Percentiles rank a stretch among this genome's conserved stretches.
phyloP scores from a whole-genome alignment of 306 rosid species.

The Quercus suber region DNA sequence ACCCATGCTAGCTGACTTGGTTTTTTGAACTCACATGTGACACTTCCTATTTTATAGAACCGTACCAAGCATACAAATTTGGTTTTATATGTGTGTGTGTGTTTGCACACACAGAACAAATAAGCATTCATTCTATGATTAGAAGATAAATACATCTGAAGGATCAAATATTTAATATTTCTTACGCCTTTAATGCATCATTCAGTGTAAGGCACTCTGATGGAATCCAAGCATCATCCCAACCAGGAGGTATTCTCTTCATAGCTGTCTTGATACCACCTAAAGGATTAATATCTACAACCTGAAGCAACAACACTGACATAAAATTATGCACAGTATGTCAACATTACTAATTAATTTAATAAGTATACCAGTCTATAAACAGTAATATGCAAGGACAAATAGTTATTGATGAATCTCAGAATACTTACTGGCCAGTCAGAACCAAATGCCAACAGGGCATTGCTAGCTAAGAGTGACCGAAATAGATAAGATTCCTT shows the following conservation, averaged over 20 bases:
- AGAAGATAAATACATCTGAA: constrained; percentile 6
- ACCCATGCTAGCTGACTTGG: neutral
- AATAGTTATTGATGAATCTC: constrained; percentile 1
- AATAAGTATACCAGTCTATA: neutral
- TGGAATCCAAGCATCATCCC: constrained; percentile 74
- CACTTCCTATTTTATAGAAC: neutral
- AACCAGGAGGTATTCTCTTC: constrained; percentile 57
- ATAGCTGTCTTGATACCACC: constrained; percentile 63
- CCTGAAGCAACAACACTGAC: constrained; percentile 38
- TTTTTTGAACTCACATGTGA: neutral
- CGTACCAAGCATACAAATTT: no score
- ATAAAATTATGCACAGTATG: neutral
- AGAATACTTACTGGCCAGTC: constrained; percentile 76
- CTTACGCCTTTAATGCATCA: constrained; percentile 77
- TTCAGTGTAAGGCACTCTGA: constrained; percentile 58
- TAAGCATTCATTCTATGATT: neutral
- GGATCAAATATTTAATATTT: neutral
- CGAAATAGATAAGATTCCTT: constrained; percentile 62
- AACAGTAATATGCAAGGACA: neutral
- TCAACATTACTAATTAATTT: neutral
- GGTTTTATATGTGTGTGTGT: neutral
- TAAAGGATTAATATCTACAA: constrained; percentile 66
- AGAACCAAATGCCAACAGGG: constrained; percentile 68
- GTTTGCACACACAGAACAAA: neutral
- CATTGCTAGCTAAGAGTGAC: constrained; percentile 56